Base-by-base conservation (phyloP, 805 yeast genomes). In the Kodamaea hsintzibuensis region DNA sequence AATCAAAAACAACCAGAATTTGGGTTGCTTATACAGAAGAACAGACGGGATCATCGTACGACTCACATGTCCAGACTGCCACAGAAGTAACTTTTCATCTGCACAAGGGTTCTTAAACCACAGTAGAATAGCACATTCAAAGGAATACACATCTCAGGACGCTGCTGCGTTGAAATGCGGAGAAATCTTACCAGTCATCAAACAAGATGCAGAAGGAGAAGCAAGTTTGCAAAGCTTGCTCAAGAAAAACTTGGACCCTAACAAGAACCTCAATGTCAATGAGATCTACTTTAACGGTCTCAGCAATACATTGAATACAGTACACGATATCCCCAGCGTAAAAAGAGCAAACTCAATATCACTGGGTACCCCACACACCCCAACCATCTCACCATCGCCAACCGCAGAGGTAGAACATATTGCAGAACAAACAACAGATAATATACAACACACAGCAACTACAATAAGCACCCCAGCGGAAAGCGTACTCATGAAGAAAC, bases 21-120 rank as follows among this genome's bases (percentile, higher is more conserved):
- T 72, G 7, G 79, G 79, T 7, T 85, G 90, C 59, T 77, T 86
- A 2, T 86, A 84, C 62, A 74, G 84, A 57, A 67, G 91, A 56
- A 81, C 86, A 4, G 95, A 89, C 65, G 92, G 92, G 1, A 76
- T 86, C 0, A 69, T 86, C 17, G 91, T 89, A 1, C 76, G 84
- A 48, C 74, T 89, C 38, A 83, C 83, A 7, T 89, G 96, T 65
- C 82, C 84, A 1, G 80, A 78, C 49, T 89, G 96, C 68, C 79
- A 75, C 9, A 68, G 92, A 50, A 78, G 83, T 42, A 88, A 87
- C 57, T 89, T 89, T 63, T 84, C 89, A 7, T 82, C 88, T 12
- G 89, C 91, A 0, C 95, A 89, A 64, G 95, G 95, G 13, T 87
- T 89, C 60, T 77, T 88, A 38, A 89, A 88, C 65, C 96, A 89